Percentiles rank a stretch among this genome's conserved stretches.
Conservation (phyloP, 2,329 filamentous ascomycete species). For the Lasiodiplodia theobromae region DNA sequence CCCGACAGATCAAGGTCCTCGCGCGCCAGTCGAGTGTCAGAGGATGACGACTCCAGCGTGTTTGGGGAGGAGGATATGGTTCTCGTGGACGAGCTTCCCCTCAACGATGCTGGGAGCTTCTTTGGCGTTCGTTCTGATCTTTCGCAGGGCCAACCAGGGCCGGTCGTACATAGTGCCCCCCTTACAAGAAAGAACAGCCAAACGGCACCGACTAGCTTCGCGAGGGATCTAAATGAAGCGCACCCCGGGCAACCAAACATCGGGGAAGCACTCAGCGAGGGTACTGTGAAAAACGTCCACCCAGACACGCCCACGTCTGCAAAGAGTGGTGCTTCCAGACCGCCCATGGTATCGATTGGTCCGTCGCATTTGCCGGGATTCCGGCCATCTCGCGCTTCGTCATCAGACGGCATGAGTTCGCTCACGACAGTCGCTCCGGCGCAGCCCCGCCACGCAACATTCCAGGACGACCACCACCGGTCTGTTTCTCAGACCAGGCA, state of each 20-base stretch:
- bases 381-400: slow-evolving; percentile 54
- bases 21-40: slow-evolving; percentile 19
- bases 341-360: slow-evolving; percentile 52
- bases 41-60: slow-evolving; percentile 28
- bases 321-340: slow-evolving; percentile 38
- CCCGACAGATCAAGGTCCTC: slow-evolving; percentile 14
- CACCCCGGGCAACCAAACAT: slow-evolving; percentile 9
- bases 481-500: slow-evolving; percentile 21
- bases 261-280: neutral
- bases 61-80: slow-evolving; percentile 30
- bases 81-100: slow-evolving; percentile 28
- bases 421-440: slow-evolving; percentile 43
- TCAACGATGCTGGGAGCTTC: slow-evolving; percentile 22
- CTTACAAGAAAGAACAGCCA: slow-evolving; percentile 25
- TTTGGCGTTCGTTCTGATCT: slow-evolving; percentile 14
- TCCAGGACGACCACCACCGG: slow-evolving; percentile 39
- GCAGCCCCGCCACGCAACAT: slow-evolving; percentile 40
- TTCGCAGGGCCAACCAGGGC: slow-evolving; percentile 13
- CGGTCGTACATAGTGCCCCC: slow-evolving; percentile 18
- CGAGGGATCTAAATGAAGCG: slow-evolving; percentile 16
- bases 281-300: neutral
- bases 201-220: slow-evolving; percentile 5
- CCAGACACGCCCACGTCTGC: slow-evolving; percentile 19
- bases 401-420: slow-evolving; percentile 53
- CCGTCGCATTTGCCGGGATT: slow-evolving; percentile 58